Percentiles rank a stretch among this genome's conserved stretches.
Conservation (phyloP, 176 grass and related monocot species). For the Tillandsia fasciculata region DNA sequence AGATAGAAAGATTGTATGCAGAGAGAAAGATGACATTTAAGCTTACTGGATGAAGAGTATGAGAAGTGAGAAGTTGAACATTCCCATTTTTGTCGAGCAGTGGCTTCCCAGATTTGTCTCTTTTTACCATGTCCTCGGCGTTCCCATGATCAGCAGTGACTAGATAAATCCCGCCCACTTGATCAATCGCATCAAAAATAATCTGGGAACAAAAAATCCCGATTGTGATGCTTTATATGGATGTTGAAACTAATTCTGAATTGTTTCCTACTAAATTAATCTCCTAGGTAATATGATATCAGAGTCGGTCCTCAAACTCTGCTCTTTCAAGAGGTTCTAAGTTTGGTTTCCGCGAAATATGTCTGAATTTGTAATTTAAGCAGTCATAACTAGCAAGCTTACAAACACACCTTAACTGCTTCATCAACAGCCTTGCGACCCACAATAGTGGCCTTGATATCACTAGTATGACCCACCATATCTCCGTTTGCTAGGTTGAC, state of each 20-base stretch:
- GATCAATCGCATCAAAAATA: slow-evolving; percentile 76
- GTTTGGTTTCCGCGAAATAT: neutral
- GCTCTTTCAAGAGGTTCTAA: too few species aligned
- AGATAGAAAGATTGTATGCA: neutral
- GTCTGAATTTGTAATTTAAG: neutral
- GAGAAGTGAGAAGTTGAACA: slow-evolving; percentile 92
- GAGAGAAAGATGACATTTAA: neutral
- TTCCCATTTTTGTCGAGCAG: slow-evolving; percentile 52
- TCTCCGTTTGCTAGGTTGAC: slow-evolving; percentile 93
- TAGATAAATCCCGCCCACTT: slow-evolving; percentile 89
- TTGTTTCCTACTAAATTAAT: neutral
- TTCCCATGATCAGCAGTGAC: slow-evolving; percentile 98
- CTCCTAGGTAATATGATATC: too few species aligned
- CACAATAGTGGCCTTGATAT: slow-evolving; percentile 90
- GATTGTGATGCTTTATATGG: neutral
- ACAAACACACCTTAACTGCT: slow-evolving; percentile 47
- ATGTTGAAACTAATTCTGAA: neutral
- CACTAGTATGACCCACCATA: slow-evolving; percentile 99
- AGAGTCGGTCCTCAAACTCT: too few species aligned
- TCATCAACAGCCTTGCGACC: slow-evolving; percentile 94
- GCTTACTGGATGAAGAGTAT: slow-evolving; percentile 91
- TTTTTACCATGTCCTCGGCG: slow-evolving; percentile 98
- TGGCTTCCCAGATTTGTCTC: slow-evolving; percentile 74
- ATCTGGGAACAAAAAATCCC: slow-evolving; percentile 31
- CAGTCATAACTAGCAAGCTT: neutral